Conservation (phyloP, 2,329 filamentous ascomycete genomes). For the Ophiostoma sp. region DNA sequence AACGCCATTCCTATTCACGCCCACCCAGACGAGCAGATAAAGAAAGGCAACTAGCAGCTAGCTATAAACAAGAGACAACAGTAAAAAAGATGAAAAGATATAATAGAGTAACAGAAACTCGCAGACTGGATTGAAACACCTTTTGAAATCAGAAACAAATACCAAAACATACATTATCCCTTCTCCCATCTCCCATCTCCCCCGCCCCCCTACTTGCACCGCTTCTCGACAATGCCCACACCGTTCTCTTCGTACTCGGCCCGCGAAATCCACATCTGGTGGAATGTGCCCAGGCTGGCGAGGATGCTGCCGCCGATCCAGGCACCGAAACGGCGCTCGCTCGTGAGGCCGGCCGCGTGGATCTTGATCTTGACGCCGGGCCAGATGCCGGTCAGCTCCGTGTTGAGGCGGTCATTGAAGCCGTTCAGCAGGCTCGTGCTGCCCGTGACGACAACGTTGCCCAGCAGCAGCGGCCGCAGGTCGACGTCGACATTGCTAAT, state of each 20-base stretch:
- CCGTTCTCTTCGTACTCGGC: slow-evolving; percentile 99
- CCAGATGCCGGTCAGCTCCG: slow-evolving; percentile 74
- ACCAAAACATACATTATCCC: neutral
- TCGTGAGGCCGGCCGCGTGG: slow-evolving; percentile 77
- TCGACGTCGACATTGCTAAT: slow-evolving; percentile 83
- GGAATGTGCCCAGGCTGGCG: slow-evolving; percentile 91
- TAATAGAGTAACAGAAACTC: neutral
- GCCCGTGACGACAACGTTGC: slow-evolving; percentile 89
- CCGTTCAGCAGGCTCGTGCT: slow-evolving; percentile 82
- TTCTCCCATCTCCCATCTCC: slow-evolving; percentile 57
- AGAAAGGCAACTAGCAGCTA: neutral
- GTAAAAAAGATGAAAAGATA: neutral
- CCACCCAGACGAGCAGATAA: neutral
- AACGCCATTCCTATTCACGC: neutral
- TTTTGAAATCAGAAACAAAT: neutral
- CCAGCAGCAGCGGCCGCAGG: slow-evolving; percentile 72
- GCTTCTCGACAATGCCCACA: slow-evolving; percentile 83
- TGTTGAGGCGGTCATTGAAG: slow-evolving; percentile 84
- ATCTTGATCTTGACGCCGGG: slow-evolving; percentile 84
- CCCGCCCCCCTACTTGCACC: slow-evolving; percentile 71
- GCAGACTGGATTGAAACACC: neutral
- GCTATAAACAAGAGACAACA: neutral
- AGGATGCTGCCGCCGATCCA: slow-evolving; percentile 98
- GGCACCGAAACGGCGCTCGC: slow-evolving; percentile 80
- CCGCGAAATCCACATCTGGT: slow-evolving; percentile 98